Evolutionary conservation across 2,329 filamentous ascomycete genomes (phyloP).

Genomic region (Neofusicoccum ribis): DNA sequence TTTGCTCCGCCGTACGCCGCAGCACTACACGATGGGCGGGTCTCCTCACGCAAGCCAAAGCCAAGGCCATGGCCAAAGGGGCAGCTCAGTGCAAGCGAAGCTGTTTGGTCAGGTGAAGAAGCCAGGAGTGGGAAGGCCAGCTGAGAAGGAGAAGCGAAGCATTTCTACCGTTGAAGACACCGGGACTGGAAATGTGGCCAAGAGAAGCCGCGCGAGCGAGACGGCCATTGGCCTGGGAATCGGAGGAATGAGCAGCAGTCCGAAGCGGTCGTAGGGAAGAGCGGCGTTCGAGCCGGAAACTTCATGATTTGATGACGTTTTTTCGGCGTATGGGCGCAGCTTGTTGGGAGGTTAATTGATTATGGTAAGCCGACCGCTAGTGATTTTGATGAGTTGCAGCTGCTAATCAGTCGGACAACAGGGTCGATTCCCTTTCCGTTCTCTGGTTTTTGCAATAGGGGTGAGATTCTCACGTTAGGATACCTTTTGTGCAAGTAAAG

Average conservation of each 20-base stretch:
- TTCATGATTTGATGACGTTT: constrained; percentile 1
- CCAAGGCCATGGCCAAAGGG: constrained; percentile 31
- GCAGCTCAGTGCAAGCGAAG: constrained; percentile 57
- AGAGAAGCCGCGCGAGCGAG: constrained; percentile 52
- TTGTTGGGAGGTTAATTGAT: neutral
- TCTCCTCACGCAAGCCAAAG: constrained; percentile 39
- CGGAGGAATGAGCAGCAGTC: constrained; percentile 36
- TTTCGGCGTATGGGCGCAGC: constrained; percentile 2
- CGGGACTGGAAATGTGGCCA: constrained; percentile 38
- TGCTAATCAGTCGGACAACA: neutral
- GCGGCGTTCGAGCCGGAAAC: neutral
- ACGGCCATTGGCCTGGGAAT: constrained; percentile 58
- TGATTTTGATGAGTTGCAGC: neutral
- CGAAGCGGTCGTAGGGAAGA: neutral
- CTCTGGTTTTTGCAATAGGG: neutral
- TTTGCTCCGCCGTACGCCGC: constrained; percentile 64
- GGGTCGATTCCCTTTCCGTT: neutral
- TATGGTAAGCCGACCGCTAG: neutral
- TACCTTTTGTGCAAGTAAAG: neutral
- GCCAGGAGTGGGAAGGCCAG: constrained; percentile 38
- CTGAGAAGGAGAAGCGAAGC: constrained; percentile 35
- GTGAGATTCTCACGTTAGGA: neutral
- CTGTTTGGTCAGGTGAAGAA: constrained; percentile 65
- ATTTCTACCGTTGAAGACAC: constrained; percentile 22
- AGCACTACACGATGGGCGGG: constrained; percentile 39